Percentiles rank a stretch among this genome's conserved stretches.
Evolutionary conservation across 352 stramenopile species (phyloP).

Genomic region (Globisporangium cylindrosporum): DNA sequence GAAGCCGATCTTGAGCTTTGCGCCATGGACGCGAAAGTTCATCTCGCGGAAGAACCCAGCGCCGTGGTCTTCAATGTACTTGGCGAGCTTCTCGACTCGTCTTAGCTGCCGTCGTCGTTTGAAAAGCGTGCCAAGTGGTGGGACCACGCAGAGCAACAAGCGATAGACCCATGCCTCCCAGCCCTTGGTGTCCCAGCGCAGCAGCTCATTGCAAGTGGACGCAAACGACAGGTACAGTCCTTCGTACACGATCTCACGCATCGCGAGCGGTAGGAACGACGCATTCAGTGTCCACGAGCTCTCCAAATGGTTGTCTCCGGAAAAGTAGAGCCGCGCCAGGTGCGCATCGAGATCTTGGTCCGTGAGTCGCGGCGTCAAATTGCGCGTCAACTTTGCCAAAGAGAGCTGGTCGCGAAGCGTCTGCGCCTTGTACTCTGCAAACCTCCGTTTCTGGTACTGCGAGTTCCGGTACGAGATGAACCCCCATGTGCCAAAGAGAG

Average conservation of each 20-base stretch:
- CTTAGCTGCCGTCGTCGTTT: conserved; percentile 63
- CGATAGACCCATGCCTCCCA: conserved; percentile 74
- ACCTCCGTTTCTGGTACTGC: conserved; percentile 44
- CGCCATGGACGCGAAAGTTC: conserved; percentile 73
- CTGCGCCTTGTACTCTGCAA: conserved; percentile 71
- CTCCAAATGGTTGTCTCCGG: conserved; percentile 66
- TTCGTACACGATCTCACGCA: conserved; percentile 78
- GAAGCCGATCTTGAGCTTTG: conserved; percentile 79
- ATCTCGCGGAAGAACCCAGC: conserved; percentile 80
- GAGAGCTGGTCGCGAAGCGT: conserved; percentile 72
- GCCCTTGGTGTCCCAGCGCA: conserved; percentile 49
- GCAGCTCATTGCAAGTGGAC: conserved; percentile 64
- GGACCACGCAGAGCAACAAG: conserved; percentile 39
- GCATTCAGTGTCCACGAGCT: conserved; percentile 64
- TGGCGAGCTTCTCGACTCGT: conserved; percentile 60
- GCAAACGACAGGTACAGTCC: conserved; percentile 70
- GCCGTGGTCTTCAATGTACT: conserved; percentile 65
- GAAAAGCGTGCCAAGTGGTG: conserved; percentile 56
- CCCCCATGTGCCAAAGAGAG: conserved; percentile 66
- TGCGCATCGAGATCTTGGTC: conserved; percentile 77
- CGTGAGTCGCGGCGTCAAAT: conserved; percentile 67
- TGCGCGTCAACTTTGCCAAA: conserved; percentile 63
- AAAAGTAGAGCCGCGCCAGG: conserved; percentile 69
- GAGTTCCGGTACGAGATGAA: conserved; percentile 65
- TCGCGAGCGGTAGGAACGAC: conserved; percentile 45